A percentile compares a stretch with the other conserved stretches of the same genome.
phyloP scores from a whole-genome alignment of 2,329 filamentous ascomycete species.

The Clonostachys rosea region DNA sequence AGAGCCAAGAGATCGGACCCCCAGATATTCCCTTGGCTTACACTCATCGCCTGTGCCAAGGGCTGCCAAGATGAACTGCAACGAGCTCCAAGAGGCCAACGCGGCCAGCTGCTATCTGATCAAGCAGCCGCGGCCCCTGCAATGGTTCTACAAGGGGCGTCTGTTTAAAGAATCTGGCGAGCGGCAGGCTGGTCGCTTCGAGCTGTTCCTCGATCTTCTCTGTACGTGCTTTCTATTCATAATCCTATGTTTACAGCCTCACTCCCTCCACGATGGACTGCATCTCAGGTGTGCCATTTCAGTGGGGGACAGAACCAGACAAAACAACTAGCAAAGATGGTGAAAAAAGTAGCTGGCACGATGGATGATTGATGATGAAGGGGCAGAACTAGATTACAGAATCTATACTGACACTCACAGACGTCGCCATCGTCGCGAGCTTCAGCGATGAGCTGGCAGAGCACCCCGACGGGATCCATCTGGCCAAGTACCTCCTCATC shows the following conservation, averaged over 20 bases:
- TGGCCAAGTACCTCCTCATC: constrained; percentile 42
- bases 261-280: too few species aligned
- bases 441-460: constrained; percentile 42
- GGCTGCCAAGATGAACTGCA: constrained; percentile 22
- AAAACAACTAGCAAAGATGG: too few species aligned
- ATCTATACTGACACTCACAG: constrained; percentile 5
- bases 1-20: too few species aligned
- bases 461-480: constrained; percentile 31
- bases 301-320: too few species aligned
- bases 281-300: background rate
- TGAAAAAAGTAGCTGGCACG: too few species aligned
- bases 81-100: constrained; percentile 23
- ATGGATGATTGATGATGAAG: too few species aligned
- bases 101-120: constrained; percentile 24
- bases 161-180: constrained; percentile 34
- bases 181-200: constrained; percentile 38
- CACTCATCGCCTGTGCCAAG: too few species aligned
- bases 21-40: too few species aligned
- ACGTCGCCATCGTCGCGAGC: constrained; percentile 43
- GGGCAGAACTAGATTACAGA: too few species aligned
- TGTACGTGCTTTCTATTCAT: constrained; percentile 18
- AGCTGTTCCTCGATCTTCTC: constrained; percentile 43
- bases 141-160: constrained; percentile 37
- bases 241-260: background rate
- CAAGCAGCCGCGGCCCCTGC: constrained; percentile 30